Evolutionary conservation across 805 yeast genomes (phyloP).

Genomic region (Metschnikowia similis): DNA sequence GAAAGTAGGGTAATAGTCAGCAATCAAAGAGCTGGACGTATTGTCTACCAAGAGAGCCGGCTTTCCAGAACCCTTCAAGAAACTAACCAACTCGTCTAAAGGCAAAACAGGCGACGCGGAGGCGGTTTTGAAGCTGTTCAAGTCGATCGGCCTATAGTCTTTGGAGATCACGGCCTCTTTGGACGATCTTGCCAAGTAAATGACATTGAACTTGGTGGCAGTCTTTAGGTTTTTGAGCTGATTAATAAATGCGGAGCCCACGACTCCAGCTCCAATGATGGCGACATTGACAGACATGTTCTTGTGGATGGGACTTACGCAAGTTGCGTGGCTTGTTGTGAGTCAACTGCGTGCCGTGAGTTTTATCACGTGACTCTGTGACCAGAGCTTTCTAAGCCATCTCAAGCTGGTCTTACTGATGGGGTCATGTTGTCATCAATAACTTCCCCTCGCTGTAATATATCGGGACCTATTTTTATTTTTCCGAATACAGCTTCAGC

Average conservation of each 20-base stretch:
- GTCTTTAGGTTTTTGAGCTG: conserved; percentile 66
- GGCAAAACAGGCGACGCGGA: conserved; percentile 45
- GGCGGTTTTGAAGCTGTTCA: conserved; percentile 53
- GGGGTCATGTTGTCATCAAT: too few species aligned
- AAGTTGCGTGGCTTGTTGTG: background rate
- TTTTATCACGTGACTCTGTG: background rate
- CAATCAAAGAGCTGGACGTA: conserved; percentile 80
- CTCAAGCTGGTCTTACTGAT: too few species aligned
- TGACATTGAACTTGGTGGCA: conserved; percentile 67
- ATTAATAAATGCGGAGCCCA: conserved; percentile 84
- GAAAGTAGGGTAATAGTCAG: conserved; percentile 72
- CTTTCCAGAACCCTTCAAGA: conserved; percentile 56
- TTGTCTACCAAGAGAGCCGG: conserved; percentile 91
- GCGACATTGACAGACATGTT: conserved; percentile 41
- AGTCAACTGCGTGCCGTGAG: background rate
- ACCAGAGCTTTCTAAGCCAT: background rate
- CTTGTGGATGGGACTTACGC: background rate
- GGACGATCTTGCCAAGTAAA: conserved; percentile 71
- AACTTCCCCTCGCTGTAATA: too few species aligned
- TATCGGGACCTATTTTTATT: too few species aligned
- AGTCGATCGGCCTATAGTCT: conserved; percentile 69
- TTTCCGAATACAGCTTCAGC: background rate
- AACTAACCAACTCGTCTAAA: conserved; percentile 55
- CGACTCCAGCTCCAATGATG: conserved; percentile 80
- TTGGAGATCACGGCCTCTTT: conserved; percentile 61